A percentile compares a stretch with the other conserved stretches of the same genome.
These are phyloP conservation scores for Cylindricascospora bacillispora DNA, from an alignment of 1,139 yeast genomes.

Conservation along the genomic window DNA sequence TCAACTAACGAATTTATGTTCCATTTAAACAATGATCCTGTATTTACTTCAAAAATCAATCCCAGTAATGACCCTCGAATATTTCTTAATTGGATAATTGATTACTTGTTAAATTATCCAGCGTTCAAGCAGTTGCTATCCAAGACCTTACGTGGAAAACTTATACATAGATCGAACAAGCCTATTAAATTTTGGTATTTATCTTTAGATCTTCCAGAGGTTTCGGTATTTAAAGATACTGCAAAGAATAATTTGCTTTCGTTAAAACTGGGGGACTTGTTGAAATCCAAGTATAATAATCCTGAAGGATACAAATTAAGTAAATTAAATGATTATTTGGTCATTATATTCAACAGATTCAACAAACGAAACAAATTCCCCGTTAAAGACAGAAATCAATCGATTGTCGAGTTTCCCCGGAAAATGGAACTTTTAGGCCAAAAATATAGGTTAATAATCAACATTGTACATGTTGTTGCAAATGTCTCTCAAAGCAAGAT, in stretches of 20 bases:
- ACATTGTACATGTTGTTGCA: conserved; percentile 32
- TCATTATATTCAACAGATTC: conserved; percentile 47
- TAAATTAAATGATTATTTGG: conserved; percentile 40
- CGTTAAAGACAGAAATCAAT: conserved; percentile 40
- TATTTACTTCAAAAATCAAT: no score
- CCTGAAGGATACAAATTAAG: conserved; percentile 29
- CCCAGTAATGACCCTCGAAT: no score
- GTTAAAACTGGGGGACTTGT: conserved; percentile 33
- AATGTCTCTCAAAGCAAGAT: conserved; percentile 6
- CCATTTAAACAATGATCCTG: no score
- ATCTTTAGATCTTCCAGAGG: conserved; percentile 45
- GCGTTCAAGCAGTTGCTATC: no score
- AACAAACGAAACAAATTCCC: conserved; percentile 27
- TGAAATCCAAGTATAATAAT: conserved; percentile 22
- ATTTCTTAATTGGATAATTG: no score
- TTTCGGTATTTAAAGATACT: conserved; percentile 39
- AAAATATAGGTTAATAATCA: conserved; percentile 37
- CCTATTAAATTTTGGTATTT: conserved; percentile 64
- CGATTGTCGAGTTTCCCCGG: conserved; percentile 50
- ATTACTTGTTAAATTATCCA: no score
- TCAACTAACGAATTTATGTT: no score
- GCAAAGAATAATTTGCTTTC: conserved; percentile 38
- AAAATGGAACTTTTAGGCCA: conserved; percentile 16
- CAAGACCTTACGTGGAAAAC: no score
- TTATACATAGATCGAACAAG: no score